Evolutionary conservation across 495 filamentous ascomycete genomes (phyloP), one percentile per base, ranked within the genome.

Genomic region (Penicillium nucicola): DNA sequence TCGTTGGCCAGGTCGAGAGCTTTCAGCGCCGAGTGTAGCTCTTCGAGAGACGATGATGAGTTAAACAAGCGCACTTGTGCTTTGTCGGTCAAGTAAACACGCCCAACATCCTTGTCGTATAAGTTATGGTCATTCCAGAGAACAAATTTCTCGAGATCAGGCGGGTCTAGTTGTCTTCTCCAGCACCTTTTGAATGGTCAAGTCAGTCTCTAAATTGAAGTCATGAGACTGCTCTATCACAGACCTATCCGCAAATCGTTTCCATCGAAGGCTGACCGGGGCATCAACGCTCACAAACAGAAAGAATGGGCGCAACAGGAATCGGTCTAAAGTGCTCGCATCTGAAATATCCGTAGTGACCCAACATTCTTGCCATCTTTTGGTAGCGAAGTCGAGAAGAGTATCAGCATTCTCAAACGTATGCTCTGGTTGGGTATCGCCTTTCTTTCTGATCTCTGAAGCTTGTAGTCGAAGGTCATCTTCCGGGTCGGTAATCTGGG

Each of bases 271-370:
- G 48, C 77, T 83, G 11, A 96, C 76, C 1, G 93, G 93, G 2
- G 92, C 93, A 64, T 97, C 92, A 37, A 98, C 82, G 63, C 87
- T 91, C 50, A 97, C 78, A 13, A 97, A 81, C 42, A 98, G 78
- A 71, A 97, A 98, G 71, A 93, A 96, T 1, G 93, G 93, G 11
- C 93, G 84, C 19, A 84, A 77, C 31, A 81, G 66, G 31, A 97
- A 83, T 10, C 79, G 72, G 54, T 96, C 88, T 2, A 96, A 73
- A 7, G 85, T 77, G 1, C 50, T 50, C 25, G 86, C 83, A 58
- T 84, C 78, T 69, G 83, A 77, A 52, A 96, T 85, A 59, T 90
- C 83, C 18, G 88, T 90, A 1, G 86, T 93, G 6, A 97, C 88
- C 82, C 85, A 97, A 23, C 79, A 77, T 47, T 83, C 81, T 53